Conservation (phyloP, 78 protist genomes). For the Salpingoeca rosetta region DNA sequence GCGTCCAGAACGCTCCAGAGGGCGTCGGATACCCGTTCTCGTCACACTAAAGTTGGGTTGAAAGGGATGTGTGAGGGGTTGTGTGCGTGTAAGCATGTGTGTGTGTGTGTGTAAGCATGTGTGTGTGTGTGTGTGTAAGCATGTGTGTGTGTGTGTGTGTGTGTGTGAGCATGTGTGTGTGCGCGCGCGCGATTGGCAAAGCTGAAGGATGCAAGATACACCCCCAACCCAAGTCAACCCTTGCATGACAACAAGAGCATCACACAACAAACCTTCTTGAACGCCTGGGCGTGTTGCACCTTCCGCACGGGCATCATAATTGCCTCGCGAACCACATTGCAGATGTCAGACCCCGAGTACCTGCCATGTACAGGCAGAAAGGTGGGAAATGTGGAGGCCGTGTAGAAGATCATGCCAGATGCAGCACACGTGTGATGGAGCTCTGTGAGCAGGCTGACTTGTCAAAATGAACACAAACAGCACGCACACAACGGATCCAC, state of each 20-base stretch:
- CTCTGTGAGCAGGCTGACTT: too few relatives aligned
- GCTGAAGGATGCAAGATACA: background rate
- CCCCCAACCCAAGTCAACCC: background rate
- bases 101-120: background rate
- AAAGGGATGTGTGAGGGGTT: background rate
- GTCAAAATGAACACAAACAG: too few relatives aligned
- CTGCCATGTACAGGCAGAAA: background rate
- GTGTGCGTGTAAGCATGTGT: background rate
- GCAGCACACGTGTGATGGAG: background rate
- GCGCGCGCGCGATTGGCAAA: background rate
- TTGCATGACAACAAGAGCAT: too few relatives aligned
- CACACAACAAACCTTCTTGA: conserved; percentile 40
- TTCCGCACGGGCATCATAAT: conserved; percentile 89
- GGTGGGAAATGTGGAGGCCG: background rate
- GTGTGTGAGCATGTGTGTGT: background rate
- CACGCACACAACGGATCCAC: background rate
- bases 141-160: background rate
- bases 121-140: too few relatives aligned
- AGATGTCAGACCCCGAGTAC: conserved; percentile 88
- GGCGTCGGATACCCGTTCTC: background rate
- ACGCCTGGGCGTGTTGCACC: conserved; percentile 88
- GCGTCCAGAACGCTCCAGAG: background rate
- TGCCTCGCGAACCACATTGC: conserved; percentile 76
- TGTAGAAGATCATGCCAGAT: background rate
- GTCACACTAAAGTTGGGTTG: background rate